Percentiles rank a stretch among this genome's conserved stretches.
These are phyloP conservation scores for Penicillium polonicum DNA, from an alignment of 2,329 filamentous ascomycete species.

Conservation along the genomic window DNA sequence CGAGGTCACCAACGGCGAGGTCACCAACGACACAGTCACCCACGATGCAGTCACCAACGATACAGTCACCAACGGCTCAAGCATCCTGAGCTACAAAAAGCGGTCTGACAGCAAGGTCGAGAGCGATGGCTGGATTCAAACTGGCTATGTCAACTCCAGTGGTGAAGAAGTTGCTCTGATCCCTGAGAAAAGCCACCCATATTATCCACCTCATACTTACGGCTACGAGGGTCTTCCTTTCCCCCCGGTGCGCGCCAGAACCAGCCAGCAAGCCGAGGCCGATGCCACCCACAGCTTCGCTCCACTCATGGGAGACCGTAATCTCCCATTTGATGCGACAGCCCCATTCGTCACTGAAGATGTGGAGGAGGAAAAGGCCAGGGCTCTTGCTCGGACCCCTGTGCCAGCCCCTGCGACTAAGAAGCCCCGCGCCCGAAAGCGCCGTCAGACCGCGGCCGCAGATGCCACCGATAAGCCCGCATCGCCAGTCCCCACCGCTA, in stretches of 20 bases:
- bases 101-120: background rate
- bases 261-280: slow-evolving; percentile 9
- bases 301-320: slow-evolving; percentile 22
- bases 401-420: background rate
- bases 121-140: slow-evolving; percentile 12
- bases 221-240: slow-evolving; percentile 15
- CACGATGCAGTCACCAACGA: background rate
- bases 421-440: slow-evolving; percentile 15
- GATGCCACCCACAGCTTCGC: slow-evolving; percentile 18
- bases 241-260: slow-evolving; percentile 19
- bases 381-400: slow-evolving; percentile 1
- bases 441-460: slow-evolving; percentile 3
- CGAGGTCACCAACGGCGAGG: too few relatives aligned
- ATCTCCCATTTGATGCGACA: slow-evolving; percentile 11
- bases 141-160: slow-evolving; percentile 15
- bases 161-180: slow-evolving; percentile 20
- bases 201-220: slow-evolving; percentile 18
- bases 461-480: background rate
- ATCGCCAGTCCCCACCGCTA: background rate
- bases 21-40: too few relatives aligned
- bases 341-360: slow-evolving; percentile 13
- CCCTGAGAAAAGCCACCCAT: slow-evolving; percentile 9
- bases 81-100: slow-evolving; percentile 1
- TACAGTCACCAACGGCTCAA: background rate
- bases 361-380: slow-evolving; percentile 13